Conservation (phyloP, 331 rosid genomes). For the Arachis monticola region DNA sequence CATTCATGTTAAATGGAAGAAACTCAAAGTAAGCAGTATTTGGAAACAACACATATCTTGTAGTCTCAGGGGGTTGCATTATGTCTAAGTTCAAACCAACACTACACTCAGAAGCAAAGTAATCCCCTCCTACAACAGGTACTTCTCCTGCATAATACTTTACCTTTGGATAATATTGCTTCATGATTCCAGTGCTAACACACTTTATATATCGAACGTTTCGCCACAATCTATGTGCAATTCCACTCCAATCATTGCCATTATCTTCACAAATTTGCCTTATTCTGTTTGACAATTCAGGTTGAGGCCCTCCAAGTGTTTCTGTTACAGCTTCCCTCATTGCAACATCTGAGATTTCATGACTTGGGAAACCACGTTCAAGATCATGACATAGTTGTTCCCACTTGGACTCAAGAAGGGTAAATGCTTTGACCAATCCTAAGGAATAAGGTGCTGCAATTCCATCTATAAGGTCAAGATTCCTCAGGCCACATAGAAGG, state of each 20-base stretch:
- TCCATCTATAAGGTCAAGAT: constrained; percentile 52
- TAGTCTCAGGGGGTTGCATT: constrained; percentile 57
- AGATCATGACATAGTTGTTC: constrained; percentile 64
- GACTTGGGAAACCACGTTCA: constrained; percentile 50
- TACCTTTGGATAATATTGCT: constrained; percentile 57
- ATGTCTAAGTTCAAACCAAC: constrained; percentile 65
- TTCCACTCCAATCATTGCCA: constrained; percentile 54
- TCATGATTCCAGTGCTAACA: constrained; percentile 72
- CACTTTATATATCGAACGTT: constrained; percentile 58
- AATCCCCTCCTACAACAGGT: constrained; percentile 66
- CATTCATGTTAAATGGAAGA: constrained; percentile 61
- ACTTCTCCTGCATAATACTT: constrained; percentile 62
- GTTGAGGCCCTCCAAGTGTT: constrained; percentile 61
- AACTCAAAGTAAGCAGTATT: constrained; percentile 76
- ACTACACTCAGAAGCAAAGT: constrained; percentile 66
- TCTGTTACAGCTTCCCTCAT: constrained; percentile 56
- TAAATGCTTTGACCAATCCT: constrained; percentile 53
- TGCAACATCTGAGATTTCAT: constrained; percentile 49
- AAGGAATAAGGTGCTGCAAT: constrained; percentile 59
- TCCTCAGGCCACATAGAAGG: constrained; percentile 65
- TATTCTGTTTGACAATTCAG: constrained; percentile 52
- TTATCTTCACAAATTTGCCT: constrained; percentile 48
- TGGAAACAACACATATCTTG: constrained; percentile 58
- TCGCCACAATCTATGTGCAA: constrained; percentile 62
- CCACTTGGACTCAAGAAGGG: constrained; percentile 60